These are phyloP conservation scores for Evernia prunastri DNA, from an alignment of 495 filamentous ascomycete genomes.

Conservation along the genomic window DNA sequence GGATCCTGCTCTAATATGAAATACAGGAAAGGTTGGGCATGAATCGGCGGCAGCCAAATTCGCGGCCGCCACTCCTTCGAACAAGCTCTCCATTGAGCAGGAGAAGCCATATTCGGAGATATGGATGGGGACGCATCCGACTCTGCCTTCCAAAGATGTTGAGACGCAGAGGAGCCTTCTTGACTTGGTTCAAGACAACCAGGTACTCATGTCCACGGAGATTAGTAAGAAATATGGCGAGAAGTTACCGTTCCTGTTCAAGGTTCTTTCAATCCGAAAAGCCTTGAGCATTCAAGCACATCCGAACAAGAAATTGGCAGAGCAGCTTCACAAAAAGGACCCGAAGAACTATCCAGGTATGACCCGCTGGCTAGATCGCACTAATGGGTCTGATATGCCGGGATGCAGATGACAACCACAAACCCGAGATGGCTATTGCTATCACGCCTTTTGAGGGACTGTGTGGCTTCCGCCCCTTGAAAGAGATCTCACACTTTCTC, in stretches of 20 bases:
- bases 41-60: constrained; percentile 69
- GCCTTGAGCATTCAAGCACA: constrained; percentile 96
- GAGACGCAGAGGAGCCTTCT: constrained; percentile 79
- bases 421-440: constrained; percentile 98
- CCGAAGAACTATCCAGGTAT: constrained; percentile 85
- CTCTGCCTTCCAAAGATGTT: constrained; percentile 85
- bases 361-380: not conserved
- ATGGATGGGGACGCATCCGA: constrained; percentile 99
- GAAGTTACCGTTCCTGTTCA: constrained; percentile 94
- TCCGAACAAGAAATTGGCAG: constrained; percentile 95
- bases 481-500: constrained; percentile 82
- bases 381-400: not conserved
- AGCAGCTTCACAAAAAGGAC: constrained; percentile 76
- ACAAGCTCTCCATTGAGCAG: constrained; percentile 66
- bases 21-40: constrained; percentile 62
- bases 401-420: constrained; percentile 85
- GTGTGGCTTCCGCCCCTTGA: constrained; percentile 86
- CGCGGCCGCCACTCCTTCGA: constrained; percentile 66
- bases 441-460: constrained; percentile 93
- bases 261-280: constrained; percentile 89
- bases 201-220: constrained; percentile 64
- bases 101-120: constrained; percentile 85
- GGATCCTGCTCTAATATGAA: constrained; percentile 26
- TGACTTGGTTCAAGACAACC: constrained; percentile 84
- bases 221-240: constrained; percentile 65